phyloP scores from a whole-genome alignment of 352 stramenopile genomes.

The Phytophthora sansomeana region DNA sequence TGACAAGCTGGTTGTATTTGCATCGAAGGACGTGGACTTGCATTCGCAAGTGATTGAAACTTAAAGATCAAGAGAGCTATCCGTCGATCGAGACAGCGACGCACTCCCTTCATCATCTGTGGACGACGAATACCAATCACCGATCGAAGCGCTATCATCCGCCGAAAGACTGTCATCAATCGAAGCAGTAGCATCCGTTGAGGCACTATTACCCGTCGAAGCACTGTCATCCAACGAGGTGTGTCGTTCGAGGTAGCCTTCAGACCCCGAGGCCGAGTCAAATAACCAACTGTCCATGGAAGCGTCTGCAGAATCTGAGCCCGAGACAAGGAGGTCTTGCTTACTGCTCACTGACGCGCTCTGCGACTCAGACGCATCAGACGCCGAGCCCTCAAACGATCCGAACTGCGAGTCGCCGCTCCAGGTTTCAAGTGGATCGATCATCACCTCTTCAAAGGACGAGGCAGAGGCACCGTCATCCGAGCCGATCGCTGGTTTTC shows the following conservation, averaged over 20 bases:
- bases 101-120: constrained; percentile 3
- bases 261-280: constrained; percentile 6
- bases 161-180: not conserved
- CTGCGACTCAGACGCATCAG: constrained; percentile 2
- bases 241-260: not conserved
- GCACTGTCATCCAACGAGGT: constrained; percentile 3
- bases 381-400: constrained; percentile 4
- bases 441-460: constrained; percentile 6
- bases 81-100: constrained; percentile 17
- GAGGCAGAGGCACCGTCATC: constrained; percentile 1
- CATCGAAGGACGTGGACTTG: constrained; percentile 3
- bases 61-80: constrained; percentile 21
- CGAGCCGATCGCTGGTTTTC: not conserved
- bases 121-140: constrained; percentile 11
- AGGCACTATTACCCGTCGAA: not conserved
- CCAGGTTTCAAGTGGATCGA: constrained; percentile 10
- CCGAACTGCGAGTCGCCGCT: constrained; percentile 2
- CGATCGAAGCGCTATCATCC: constrained; percentile 4
- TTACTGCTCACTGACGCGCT: constrained; percentile 1
- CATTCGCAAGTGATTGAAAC: constrained; percentile 6
- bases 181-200: no score
- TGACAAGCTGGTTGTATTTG: constrained; percentile 5
- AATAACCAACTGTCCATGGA: constrained; percentile 11
- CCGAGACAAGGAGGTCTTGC: not conserved
- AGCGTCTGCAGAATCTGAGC: constrained; percentile 8